phyloP scores from a whole-genome alignment of 1,284 basidiomycete genomes.

The Marasmius tenuissimus region DNA sequence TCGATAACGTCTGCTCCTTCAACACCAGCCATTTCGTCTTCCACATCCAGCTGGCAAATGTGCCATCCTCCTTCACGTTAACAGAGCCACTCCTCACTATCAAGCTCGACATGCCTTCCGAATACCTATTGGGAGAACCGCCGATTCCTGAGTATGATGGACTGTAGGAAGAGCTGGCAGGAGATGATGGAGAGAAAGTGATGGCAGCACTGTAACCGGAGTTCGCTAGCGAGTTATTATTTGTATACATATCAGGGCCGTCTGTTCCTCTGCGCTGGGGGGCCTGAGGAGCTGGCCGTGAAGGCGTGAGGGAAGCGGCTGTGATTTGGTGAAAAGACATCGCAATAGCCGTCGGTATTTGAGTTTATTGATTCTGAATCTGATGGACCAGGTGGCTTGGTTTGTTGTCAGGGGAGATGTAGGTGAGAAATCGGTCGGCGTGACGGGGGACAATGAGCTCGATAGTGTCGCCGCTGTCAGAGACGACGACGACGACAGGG shows the following conservation, averaged over 20 bases:
- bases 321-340: conserved; percentile 15
- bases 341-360: conserved; percentile 1
- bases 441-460: background rate
- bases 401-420: background rate
- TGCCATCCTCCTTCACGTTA: conserved; percentile 85
- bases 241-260: conserved; percentile 29
- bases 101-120: conserved; percentile 32
- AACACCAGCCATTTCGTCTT: conserved; percentile 89
- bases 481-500: background rate
- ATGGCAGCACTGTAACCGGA: conserved; percentile 63
- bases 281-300: conserved; percentile 62
- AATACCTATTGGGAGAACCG: conserved; percentile 67
- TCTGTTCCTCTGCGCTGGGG: conserved; percentile 51
- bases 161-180: conserved; percentile 59
- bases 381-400: background rate
- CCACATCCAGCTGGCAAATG: conserved; percentile 89
- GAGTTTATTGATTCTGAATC: background rate
- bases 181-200: conserved; percentile 49
- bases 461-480: background rate
- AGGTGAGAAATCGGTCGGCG: too few species aligned
- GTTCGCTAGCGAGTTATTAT: conserved; percentile 41
- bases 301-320: conserved; percentile 28
- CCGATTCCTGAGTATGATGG: conserved; percentile 72
- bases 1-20: conserved; percentile 76
- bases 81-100: conserved; percentile 67